Conservation (phyloP, 805 yeast genomes). For the Metschnikowia vanudenii region DNA sequence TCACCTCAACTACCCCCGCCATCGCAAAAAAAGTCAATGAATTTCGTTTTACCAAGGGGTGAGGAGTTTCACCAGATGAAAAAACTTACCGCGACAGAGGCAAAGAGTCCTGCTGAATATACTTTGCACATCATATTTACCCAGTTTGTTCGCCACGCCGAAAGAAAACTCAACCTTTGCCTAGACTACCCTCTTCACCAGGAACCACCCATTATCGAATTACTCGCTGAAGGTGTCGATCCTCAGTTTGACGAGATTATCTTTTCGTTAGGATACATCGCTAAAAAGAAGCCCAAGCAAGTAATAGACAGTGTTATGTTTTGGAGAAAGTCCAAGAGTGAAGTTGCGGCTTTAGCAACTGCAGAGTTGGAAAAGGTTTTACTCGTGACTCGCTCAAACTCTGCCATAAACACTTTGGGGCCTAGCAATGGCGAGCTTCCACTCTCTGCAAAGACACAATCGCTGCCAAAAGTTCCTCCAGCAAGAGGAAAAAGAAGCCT, state of each 20-base stretch:
- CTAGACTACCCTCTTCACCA: constrained; percentile 59
- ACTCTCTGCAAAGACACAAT: constrained; percentile 1
- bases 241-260: constrained; percentile 83
- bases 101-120: constrained; percentile 79
- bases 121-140: constrained; percentile 93
- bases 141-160: constrained; percentile 92
- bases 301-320: constrained; percentile 97
- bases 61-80: constrained; percentile 35
- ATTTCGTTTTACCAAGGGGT: constrained; percentile 31
- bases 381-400: constrained; percentile 24
- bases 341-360: constrained; percentile 58
- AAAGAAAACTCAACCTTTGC: constrained; percentile 75
- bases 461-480: constrained; percentile 5
- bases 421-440: constrained; percentile 1
- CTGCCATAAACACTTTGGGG: background rate
- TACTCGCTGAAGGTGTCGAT: constrained; percentile 84
- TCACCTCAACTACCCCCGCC: constrained; percentile 42
- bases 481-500: constrained; percentile 38
- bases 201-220: constrained; percentile 72
- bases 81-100: constrained; percentile 48
- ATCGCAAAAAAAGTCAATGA: constrained; percentile 24
- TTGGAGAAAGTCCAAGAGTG: constrained; percentile 94
- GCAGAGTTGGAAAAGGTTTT: constrained; percentile 37
- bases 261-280: constrained; percentile 84
- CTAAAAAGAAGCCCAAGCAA: constrained; percentile 87